Conservation (phyloP, 192 early-diverging fungal species). For the Coemansia sp. region DNA sequence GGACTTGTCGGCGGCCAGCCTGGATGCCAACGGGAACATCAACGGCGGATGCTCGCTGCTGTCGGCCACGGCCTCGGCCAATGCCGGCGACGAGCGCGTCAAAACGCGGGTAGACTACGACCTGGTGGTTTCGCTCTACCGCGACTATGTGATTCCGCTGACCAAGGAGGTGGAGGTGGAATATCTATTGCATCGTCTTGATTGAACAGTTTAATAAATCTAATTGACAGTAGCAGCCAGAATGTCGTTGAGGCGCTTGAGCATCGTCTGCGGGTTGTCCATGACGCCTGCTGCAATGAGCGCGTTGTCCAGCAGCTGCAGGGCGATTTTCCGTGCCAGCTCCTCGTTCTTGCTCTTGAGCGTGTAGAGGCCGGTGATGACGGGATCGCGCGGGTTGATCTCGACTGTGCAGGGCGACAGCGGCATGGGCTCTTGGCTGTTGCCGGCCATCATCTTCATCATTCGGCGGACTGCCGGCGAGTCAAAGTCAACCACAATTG, state of each 20-base stretch:
- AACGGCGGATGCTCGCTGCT: constrained; percentile 20
- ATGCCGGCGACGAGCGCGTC: constrained; percentile 33
- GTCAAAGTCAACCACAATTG: constrained; percentile 72
- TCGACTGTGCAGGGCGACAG: constrained; percentile 67
- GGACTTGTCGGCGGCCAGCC: constrained; percentile 60
- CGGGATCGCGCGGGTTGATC: constrained; percentile 68
- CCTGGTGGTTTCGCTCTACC: constrained; percentile 87
- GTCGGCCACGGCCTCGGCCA: constrained; percentile 13
- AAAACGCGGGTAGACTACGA: constrained; percentile 68
- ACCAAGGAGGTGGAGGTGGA: constrained; percentile 97
- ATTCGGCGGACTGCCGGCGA: constrained; percentile 66
- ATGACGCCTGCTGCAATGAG: constrained; percentile 73
- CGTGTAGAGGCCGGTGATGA: constrained; percentile 64
- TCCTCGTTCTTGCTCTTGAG: constrained; percentile 59
- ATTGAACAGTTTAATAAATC: constrained; percentile 13
- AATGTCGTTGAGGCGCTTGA: constrained; percentile 67
- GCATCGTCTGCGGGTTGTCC: constrained; percentile 75
- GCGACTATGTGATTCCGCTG: constrained; percentile 92
- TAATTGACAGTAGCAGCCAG: constrained; percentile 25
- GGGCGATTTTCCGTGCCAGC: constrained; percentile 65
- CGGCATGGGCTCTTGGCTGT: constrained; percentile 51
- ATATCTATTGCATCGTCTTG: constrained; percentile 76
- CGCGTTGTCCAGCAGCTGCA: constrained; percentile 75
- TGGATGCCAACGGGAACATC: constrained; percentile 25
- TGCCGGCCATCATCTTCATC: constrained; percentile 57